Evolutionary conservation across 2,329 filamentous ascomycete genomes (phyloP).

Genomic region (Metarhizium anisopliae): DNA sequence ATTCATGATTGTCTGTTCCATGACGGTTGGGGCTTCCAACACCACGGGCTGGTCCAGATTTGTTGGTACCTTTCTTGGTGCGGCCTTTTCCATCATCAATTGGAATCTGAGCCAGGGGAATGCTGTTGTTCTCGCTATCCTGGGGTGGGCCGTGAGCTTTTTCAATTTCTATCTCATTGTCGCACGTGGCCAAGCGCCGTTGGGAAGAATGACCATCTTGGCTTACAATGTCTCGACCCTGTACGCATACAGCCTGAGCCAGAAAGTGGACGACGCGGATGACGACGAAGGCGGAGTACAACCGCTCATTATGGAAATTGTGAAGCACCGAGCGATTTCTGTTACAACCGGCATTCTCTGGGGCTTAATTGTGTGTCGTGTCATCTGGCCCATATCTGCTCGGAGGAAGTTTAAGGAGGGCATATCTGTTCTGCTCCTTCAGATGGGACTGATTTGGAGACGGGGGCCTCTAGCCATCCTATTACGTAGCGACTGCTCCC

Average conservation of each 20-base stretch:
- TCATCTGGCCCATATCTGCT: constrained; percentile 85
- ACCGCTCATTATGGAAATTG: constrained; percentile 76
- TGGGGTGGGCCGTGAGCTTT: constrained; percentile 70
- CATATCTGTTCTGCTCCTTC: constrained; percentile 73
- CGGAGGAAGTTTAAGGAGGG: constrained; percentile 77
- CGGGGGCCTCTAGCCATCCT: constrained; percentile 75
- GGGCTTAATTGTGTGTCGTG: constrained; percentile 75
- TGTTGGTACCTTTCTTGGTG: constrained; percentile 71
- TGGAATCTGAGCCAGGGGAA: constrained; percentile 70
- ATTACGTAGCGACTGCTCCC: constrained; percentile 43
- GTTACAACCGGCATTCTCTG: constrained; percentile 76
- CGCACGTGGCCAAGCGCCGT: constrained; percentile 67
- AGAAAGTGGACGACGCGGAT: constrained; percentile 63
- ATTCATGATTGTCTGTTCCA: constrained; percentile 92
- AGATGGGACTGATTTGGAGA: constrained; percentile 90
- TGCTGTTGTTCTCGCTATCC: constrained; percentile 58
- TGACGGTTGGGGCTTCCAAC: constrained; percentile 89
- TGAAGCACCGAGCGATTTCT: constrained; percentile 71
- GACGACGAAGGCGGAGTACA: constrained; percentile 73
- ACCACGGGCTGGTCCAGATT: constrained; percentile 79
- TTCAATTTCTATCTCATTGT: constrained; percentile 81
- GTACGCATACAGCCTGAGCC: constrained; percentile 78
- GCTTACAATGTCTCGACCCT: constrained; percentile 89
- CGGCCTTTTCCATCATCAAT: constrained; percentile 59
- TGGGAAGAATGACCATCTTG: constrained; percentile 82